Base-by-base conservation (phyloP, 371 early-diverging fungal genomes). In the Lichtheimia hyalospora region DNA sequence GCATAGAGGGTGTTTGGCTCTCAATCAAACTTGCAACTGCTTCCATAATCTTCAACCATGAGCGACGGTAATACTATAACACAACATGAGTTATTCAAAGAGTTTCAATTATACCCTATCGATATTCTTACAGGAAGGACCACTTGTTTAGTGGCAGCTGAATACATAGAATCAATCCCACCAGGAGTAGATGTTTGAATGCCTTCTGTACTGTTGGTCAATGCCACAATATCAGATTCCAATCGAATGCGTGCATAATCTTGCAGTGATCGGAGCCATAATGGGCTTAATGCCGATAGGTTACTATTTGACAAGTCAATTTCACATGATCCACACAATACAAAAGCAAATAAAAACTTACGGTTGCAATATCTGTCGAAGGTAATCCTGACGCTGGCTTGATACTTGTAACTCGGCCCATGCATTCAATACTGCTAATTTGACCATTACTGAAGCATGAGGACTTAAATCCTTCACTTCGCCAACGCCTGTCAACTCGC, bases 341-440 rank as follows among this genome's bases (percentile, higher is more conserved):
- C 8, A 34, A 3, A 7, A 28, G 1, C 16, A 2, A 12, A 57
- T 49, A 66, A 7, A 2, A 3, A 68, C 69, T 55, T 65, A 77
- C 61, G 91, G 92, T 59, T 82, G 71, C n/a, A 92, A 67, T 7
- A 90, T 83, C 14, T 81, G 79, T 14, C 67, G 67, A 54, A 93
- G 60, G 50, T 87, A 90, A 16, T 71, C 68, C 41, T 86, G 84
- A 43, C 75, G 77, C 16, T 79, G 73, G 27, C 83, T 81, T 0
- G 90, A 81, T 2, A 84, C 82, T 58, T 89, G 88, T 7, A 93
- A 74, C 58, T 90, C 86, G 1, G 93, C 93, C 93, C 93, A 94
- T 1, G 93, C 90, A 40, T 87, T 88, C 21, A 92, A 65, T 0
- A 92, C 86, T 3, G 95, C 84, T 23, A 92, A 70, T 51, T 86